Percentiles rank a stretch among this genome's conserved stretches.
These are phyloP conservation scores for Phylloporus sp. DNA, from an alignment of 768 basidiomycete species.

Conservation along the genomic window DNA sequence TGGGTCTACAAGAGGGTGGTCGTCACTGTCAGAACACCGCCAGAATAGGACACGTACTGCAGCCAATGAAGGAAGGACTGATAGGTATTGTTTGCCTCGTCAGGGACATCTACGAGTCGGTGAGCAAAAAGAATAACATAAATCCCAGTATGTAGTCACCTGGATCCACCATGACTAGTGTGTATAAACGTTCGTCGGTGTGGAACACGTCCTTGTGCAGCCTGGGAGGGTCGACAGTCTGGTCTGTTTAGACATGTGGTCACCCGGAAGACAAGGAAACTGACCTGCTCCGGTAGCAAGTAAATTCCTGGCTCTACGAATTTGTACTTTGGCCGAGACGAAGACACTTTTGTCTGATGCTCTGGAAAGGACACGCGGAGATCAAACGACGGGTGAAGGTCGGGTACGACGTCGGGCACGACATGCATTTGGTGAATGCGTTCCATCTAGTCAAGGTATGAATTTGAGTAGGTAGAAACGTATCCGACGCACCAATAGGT, in stretches of 20 bases:
- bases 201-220: conserved; percentile 79
- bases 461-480: not conserved
- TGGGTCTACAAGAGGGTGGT: conserved; percentile 49
- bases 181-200: conserved; percentile 74
- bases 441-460: conserved; percentile 63
- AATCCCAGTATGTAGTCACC: conserved; percentile 43
- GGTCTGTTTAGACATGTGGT: conserved; percentile 3
- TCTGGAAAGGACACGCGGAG: conserved; percentile 59
- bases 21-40: not conserved
- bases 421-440: conserved; percentile 88
- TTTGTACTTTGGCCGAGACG: conserved; percentile 23
- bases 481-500: conserved; percentile 56
- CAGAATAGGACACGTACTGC: conserved; percentile 44
- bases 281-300: conserved; percentile 62
- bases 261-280: not conserved
- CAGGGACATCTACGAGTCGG: conserved; percentile 67
- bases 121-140: conserved; percentile 4
- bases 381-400: conserved; percentile 67
- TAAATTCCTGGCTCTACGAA: conserved; percentile 69
- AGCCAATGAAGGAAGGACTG: conserved; percentile 82
- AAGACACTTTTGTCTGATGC: conserved; percentile 15
- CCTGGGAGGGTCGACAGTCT: conserved; percentile 64
- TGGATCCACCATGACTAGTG: conserved; percentile 83
- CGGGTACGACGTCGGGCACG: conserved; percentile 79
- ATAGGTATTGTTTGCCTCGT: conserved; percentile 58